These are phyloP conservation scores for Acanthamoeba rhysodes DNA, from an alignment of 208 protist species.

Conservation along the genomic window DNA sequence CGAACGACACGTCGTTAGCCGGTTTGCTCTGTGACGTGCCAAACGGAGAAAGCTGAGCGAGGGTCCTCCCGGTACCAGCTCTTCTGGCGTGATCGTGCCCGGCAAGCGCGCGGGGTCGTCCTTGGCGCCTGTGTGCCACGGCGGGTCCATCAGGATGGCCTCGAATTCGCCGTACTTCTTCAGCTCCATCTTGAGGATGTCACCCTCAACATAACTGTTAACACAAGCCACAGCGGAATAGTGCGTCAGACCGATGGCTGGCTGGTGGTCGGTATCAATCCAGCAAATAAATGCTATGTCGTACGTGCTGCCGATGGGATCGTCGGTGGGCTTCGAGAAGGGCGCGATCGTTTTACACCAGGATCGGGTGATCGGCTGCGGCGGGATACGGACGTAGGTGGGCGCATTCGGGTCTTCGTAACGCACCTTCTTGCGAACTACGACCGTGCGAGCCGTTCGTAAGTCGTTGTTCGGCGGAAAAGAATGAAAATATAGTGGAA, in stretches of 20 bases:
- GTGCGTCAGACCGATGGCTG: background rate
- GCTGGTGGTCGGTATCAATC: background rate
- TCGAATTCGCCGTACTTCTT: constrained; percentile 66
- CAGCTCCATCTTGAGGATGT: constrained; percentile 55
- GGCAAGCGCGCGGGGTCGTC: background rate
- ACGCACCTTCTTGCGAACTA: constrained; percentile 43
- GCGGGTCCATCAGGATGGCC: constrained; percentile 83
- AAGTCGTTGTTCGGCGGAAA: background rate
- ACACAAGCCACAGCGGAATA: background rate
- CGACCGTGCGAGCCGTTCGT: too few relatives aligned
- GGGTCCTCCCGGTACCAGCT: background rate
- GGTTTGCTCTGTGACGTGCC: too few relatives aligned
- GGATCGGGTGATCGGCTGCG: constrained; percentile 16
- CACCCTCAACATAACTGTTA: background rate
- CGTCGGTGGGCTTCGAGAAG: background rate
- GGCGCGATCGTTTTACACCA: constrained; percentile 59
- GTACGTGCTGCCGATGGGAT: background rate
- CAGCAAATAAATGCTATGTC: background rate
- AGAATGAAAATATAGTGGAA: background rate
- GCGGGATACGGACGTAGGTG: constrained; percentile 68
- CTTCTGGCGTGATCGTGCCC: constrained; percentile 48
- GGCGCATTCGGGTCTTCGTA: constrained; percentile 30
- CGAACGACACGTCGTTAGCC: too few relatives aligned
- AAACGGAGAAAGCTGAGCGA: background rate
- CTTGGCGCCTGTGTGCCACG: constrained; percentile 63